These are phyloP conservation scores for Dalbergia cochinchinensis DNA, from an alignment of 306 rosid species.

Conservation along the genomic window DNA sequence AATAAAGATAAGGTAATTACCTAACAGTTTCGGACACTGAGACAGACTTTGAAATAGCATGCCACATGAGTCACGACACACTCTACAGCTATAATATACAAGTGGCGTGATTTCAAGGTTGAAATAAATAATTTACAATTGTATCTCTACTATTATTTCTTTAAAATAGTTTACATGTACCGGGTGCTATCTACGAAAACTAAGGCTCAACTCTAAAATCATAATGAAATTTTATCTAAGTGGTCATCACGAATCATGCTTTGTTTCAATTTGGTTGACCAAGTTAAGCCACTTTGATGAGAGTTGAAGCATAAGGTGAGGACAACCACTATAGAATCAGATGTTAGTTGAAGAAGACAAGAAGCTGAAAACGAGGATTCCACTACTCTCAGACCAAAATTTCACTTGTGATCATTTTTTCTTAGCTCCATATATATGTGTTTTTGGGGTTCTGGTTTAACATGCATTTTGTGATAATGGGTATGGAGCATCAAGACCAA, in stretches of 20 bases:
- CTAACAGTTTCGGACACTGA: too few relatives aligned
- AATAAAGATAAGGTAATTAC: too few relatives aligned
- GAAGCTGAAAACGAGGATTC: constrained; percentile 69
- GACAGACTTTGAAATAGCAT: neutral
- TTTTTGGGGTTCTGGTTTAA: neutral
- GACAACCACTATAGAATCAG: constrained; percentile 34
- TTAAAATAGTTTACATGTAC: constrained; percentile 23
- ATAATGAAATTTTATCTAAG: constrained; percentile 26
- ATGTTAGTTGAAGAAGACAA: constrained; percentile 27
- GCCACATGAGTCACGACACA: neutral
- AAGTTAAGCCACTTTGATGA: constrained; percentile 28
- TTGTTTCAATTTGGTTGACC: constrained; percentile 48
- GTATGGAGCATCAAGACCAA: constrained; percentile 44
- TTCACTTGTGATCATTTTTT: neutral
- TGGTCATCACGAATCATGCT: constrained; percentile 48
- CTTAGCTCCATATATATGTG: neutral
- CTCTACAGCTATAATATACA: neutral
- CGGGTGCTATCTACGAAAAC: neutral
- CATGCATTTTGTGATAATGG: constrained; percentile 25
- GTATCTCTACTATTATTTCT: neutral
- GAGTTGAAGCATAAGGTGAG: constrained; percentile 25
- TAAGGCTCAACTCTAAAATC: neutral
- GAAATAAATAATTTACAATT: neutral
- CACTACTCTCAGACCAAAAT: constrained; percentile 56
- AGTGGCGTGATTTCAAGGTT: constrained; percentile 1